These are phyloP conservation scores for Populus nigra DNA, from an alignment of 345 rosid genomes.

Conservation along the genomic window DNA sequence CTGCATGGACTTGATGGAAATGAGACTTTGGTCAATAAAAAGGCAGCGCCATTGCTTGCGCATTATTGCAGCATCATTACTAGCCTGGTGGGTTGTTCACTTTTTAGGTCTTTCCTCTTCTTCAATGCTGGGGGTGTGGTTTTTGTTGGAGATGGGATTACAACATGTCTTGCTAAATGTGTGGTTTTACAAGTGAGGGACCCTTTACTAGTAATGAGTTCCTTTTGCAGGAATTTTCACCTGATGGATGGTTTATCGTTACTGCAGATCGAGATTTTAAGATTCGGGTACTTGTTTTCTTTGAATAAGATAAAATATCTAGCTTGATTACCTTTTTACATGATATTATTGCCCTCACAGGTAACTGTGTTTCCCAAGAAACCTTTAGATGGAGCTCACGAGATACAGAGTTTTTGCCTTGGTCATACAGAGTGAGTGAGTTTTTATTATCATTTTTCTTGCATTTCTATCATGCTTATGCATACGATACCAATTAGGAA, in stretches of 20 bases:
- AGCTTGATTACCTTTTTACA: slow-evolving; percentile 11
- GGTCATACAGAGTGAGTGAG: slow-evolving; percentile 94
- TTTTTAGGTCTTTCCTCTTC: neutral
- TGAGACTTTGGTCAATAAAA: slow-evolving; percentile 37
- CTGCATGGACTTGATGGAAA: slow-evolving; percentile 43
- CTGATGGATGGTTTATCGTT: slow-evolving; percentile 66
- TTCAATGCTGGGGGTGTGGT: neutral
- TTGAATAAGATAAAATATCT: slow-evolving; percentile 7
- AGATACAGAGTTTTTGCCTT: slow-evolving; percentile 91
- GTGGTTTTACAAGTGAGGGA: neutral
- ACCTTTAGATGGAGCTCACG: slow-evolving; percentile 88
- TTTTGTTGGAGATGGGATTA: neutral
- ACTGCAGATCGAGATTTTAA: slow-evolving; percentile 89
- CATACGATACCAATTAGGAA: neutral
- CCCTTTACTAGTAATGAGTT: neutral
- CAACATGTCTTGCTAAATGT: neutral
- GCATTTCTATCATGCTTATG: neutral
- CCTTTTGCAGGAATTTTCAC: slow-evolving; percentile 75
- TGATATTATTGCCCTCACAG: slow-evolving; percentile 37
- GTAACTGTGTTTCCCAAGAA: slow-evolving; percentile 76
- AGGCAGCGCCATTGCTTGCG: slow-evolving; percentile 69
- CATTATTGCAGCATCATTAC: slow-evolving; percentile 98
- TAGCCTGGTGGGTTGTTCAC: slow-evolving; percentile 51
- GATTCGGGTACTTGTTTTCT: slow-evolving; percentile 62
- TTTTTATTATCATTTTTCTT: slow-evolving; percentile 17